Conservation (phyloP, 2,329 filamentous ascomycete species). For the Talaromyces islandicus region DNA sequence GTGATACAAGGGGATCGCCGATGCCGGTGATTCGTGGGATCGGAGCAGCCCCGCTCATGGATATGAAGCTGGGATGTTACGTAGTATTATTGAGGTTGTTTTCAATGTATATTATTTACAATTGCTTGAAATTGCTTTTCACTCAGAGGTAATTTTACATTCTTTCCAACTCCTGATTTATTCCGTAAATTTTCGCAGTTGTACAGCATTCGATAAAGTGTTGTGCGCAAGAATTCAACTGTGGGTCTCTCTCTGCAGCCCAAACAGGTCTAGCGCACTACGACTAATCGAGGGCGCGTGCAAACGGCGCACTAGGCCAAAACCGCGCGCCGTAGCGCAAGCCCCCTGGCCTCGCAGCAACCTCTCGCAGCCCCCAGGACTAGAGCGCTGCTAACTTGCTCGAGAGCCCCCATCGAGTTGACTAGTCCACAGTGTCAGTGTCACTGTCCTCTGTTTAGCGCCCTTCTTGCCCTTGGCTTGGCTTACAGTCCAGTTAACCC, state of each 20-base stretch:
- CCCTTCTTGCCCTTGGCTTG: background rate
- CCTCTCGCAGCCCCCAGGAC: background rate
- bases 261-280: background rate
- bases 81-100: too few species aligned
- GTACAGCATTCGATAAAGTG: background rate
- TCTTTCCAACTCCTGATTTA: background rate
- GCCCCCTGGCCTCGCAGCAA: background rate
- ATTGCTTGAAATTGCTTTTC: too few species aligned
- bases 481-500: too few species aligned
- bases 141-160: too few species aligned
- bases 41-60: background rate
- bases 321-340: background rate
- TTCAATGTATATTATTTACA: too few species aligned
- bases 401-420: background rate
- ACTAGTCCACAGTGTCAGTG: background rate
- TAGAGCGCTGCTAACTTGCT: background rate
- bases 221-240: background rate
- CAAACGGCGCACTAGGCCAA: background rate
- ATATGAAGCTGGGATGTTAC: background rate
- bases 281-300: background rate
- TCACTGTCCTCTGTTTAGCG: background rate
- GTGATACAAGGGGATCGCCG: background rate
- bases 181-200: background rate
- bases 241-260: background rate
- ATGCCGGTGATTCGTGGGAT: background rate